Evolutionary conservation across 1,284 basidiomycete species (phyloP).

Genomic region (Ustilago lituana): DNA sequence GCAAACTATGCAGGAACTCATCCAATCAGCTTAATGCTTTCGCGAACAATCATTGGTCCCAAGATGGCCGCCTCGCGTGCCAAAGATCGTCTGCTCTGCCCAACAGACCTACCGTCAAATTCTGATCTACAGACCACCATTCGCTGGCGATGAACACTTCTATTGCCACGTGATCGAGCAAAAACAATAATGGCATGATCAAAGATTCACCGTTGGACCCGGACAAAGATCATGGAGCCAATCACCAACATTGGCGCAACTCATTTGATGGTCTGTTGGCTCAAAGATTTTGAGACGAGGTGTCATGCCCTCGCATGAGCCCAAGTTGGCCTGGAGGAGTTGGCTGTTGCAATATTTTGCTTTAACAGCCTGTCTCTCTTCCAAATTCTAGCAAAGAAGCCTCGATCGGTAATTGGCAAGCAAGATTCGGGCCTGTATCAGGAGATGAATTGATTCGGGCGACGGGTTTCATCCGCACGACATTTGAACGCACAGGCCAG

Average conservation of each 20-base stretch:
- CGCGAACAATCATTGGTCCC: neutral
- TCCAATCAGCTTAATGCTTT: too few species aligned
- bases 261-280: too few species aligned
- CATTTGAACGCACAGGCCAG: constrained; percentile 39
- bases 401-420: too few species aligned
- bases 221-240: constrained; percentile 1
- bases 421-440: too few species aligned
- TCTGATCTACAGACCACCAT: neutral
- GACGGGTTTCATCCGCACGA: neutral
- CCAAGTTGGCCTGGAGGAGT: too few species aligned
- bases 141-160: neutral
- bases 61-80: neutral
- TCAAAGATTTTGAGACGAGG: neutral
- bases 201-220: constrained; percentile 7
- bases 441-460: neutral
- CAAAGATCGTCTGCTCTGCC: neutral
- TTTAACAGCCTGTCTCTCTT: too few species aligned
- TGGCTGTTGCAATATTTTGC: too few species aligned
- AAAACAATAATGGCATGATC: constrained; percentile 32
- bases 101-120: neutral
- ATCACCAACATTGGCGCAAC: neutral
- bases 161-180: constrained; percentile 13
- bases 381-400: too few species aligned
- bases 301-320: too few species aligned
- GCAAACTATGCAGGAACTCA: neutral